Evolutionary conservation across 2,329 filamentous ascomycete genomes (phyloP).

Genomic region (Phaeosphaeriaceae sp.): DNA sequence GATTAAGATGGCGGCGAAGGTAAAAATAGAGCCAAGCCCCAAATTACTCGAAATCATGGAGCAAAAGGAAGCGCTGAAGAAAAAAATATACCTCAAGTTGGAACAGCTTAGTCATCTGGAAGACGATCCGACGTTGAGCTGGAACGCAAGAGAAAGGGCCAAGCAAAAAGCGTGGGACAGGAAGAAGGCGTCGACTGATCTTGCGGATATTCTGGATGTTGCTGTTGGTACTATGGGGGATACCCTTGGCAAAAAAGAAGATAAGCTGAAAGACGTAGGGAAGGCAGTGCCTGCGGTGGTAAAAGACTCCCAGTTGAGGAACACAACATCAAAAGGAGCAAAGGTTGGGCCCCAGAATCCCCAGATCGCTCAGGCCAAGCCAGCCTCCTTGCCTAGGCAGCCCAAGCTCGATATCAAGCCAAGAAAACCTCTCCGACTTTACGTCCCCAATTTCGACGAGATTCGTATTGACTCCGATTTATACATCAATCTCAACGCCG

Average conservation of each 20-base stretch:
- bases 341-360: no score
- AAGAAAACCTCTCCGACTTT: conserved; percentile 13
- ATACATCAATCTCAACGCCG: conserved; percentile 22
- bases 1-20: no score
- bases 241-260: not conserved
- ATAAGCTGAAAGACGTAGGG: not conserved
- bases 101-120: not conserved
- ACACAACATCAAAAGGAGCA: no score
- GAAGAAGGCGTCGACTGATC: not conserved
- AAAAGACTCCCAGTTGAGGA: no score
- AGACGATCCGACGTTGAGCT: not conserved
- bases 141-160: no score
- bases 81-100: not conserved
- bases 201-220: conserved; percentile 1
- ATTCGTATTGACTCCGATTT: conserved; percentile 27
- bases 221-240: not conserved
- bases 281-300: no score
- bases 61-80: not conserved
- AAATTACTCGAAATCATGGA: no score
- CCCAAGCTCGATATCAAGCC: no score
- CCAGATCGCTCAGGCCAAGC: no score
- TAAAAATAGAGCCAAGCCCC: no score
- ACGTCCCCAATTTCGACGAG: conserved; percentile 12
- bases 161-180: not conserved
- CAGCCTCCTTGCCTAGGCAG: no score